Conservation (phyloP, 2,329 filamentous ascomycete species). For the Kalmusia sp. region DNA sequence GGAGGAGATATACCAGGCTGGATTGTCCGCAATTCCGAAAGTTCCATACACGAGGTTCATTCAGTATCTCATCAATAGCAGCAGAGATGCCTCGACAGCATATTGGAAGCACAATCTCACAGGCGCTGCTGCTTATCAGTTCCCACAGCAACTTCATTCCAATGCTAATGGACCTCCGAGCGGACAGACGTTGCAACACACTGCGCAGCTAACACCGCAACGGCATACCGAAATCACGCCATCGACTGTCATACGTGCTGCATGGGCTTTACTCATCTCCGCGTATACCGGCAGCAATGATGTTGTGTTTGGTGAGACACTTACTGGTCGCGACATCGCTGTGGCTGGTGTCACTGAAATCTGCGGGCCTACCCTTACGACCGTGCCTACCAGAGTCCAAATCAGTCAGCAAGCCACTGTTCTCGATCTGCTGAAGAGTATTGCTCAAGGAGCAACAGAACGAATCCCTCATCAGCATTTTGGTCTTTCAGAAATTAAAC, state of each 20-base stretch:
- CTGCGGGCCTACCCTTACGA: conserved; percentile 48
- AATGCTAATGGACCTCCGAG: conserved; percentile 26
- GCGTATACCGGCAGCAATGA: conserved; percentile 37
- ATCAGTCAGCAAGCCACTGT: conserved; percentile 34
- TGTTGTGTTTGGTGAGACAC: conserved; percentile 43
- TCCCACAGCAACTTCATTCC: conserved; percentile 38
- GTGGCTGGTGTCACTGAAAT: conserved; percentile 43
- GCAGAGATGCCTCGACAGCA: conserved; percentile 25
- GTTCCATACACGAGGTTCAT: conserved; percentile 44
- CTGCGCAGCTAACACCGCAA: conserved; percentile 27
- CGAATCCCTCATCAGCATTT: conserved; percentile 47
- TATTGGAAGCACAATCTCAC: conserved; percentile 45
- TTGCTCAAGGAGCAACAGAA: conserved; percentile 29
- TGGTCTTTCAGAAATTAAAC: conserved; percentile 47
- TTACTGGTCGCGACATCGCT: conserved; percentile 44
- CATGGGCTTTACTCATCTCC: conserved; percentile 40
- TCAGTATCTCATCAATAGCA: conserved; percentile 32
- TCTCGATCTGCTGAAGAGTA: conserved; percentile 25
- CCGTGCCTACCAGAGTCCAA: conserved; percentile 45
- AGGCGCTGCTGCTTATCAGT: conserved; percentile 39
- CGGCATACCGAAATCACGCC: conserved; percentile 39
- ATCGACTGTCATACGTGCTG: conserved; percentile 37
- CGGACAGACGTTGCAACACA: conserved; percentile 31
- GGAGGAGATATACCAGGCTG: conserved; percentile 32
- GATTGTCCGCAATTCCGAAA: conserved; percentile 22